Evolutionary conservation across 305 asterid species (phyloP).

Genomic region (Euphrasia arctica): DNA sequence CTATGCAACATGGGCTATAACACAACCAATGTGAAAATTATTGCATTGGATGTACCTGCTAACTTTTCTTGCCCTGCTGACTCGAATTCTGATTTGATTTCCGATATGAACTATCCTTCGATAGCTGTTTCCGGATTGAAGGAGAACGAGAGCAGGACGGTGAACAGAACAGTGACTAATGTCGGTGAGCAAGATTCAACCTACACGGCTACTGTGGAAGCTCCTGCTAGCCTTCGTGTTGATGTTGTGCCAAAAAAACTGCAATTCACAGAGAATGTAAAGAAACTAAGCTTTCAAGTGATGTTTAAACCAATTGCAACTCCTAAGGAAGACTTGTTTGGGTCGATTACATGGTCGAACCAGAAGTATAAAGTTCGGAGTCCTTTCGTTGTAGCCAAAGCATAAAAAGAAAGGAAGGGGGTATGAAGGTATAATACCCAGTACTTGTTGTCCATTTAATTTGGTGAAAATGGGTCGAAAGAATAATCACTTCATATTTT

Average conservation of each 20-base stretch:
- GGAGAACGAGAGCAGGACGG: conserved; percentile 35
- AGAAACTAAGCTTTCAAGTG: conserved; percentile 55
- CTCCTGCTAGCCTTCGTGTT: conserved; percentile 41
- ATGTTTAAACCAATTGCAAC: conserved; percentile 32
- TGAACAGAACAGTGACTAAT: conserved; percentile 57
- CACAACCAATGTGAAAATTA: conserved; percentile 40
- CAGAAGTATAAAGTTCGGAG: conserved; percentile 63
- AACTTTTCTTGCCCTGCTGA: conserved; percentile 48
- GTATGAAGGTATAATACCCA: too few relatives aligned
- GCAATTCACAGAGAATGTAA: conserved; percentile 45
- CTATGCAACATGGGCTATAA: conserved; percentile 61
- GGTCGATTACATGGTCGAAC: conserved; percentile 71
- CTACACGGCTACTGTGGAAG: conserved; percentile 45
- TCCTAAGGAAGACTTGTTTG: conserved; percentile 41
- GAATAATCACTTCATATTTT: not conserved
- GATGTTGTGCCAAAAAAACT: conserved; percentile 55
- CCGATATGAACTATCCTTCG: conserved; percentile 88
- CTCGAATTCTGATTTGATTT: conserved; percentile 38
- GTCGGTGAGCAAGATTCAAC: conserved; percentile 58
- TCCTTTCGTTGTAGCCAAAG: conserved; percentile 53
- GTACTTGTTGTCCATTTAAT: not conserved
- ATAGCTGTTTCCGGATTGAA: conserved; percentile 47
- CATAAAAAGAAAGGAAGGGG: conserved; percentile 6
- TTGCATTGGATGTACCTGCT: conserved; percentile 36
- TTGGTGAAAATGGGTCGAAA: not conserved